Base-by-base conservation (phyloP, 2,329 filamentous ascomycete genomes). In the Aspergillus clavatus region DNA sequence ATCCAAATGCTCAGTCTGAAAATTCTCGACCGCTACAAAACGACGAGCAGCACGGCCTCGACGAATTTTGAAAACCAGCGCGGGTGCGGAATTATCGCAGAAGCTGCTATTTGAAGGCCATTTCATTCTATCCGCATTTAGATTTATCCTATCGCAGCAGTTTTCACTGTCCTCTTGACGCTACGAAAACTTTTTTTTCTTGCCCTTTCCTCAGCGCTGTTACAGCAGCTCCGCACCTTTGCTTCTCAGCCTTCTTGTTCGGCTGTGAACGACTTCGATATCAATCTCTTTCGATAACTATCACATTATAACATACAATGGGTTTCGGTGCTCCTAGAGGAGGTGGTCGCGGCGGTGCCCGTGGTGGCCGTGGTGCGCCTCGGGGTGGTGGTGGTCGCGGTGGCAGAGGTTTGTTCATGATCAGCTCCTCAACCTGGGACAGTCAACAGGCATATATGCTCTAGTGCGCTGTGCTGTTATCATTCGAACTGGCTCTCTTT, bases 351-450 rank as follows among this genome's bases (percentile, higher is more conserved):
- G 62, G 68, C 44, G 70, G 72, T 53, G 71, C 70, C 47, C 66
- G 72, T 55, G 72, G 73, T 48, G 71, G 68, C 45, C 65, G 70
- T 48, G 68, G 65, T 51, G 64, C 64, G 45, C 62, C 66, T 54
- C 68, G 69, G 53, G 70, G 71, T 40, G 66, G 67, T 47, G 66
- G 62, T 49, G 56, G 56, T 41, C 50, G 60, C 52, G 55, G 59
- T 53, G 57, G 56, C 36, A 54, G 56, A 61, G 58, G 60, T 61
- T 59, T 59, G 58, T 63, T 45, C 45, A 47, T 41, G 36, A 49
- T 39, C 40, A 40, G 49, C 22, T 49, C 31, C 8, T 35, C 28
- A 38, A 42, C 22, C 18, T 38, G 38, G 40, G 42, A 43, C 7
- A 19, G 23, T 35, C 26, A 23, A 16, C 43, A 47, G 42, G 35